These are phyloP conservation scores for Trichoderma polysporum DNA, from an alignment of 2,329 filamentous ascomycete species.

Conservation along the genomic window DNA sequence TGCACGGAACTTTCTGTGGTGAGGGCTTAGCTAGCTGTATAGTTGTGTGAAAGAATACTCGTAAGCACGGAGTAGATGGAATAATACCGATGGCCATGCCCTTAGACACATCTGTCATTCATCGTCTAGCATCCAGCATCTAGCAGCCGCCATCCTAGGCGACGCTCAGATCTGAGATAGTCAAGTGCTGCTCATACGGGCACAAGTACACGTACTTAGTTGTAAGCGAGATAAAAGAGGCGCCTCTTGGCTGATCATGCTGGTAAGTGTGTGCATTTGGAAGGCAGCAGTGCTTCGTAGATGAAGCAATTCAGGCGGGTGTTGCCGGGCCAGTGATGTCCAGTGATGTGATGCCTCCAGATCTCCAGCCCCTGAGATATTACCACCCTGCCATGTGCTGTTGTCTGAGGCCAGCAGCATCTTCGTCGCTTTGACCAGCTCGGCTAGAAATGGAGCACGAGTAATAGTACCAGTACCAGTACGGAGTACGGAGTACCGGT, in stretches of 20 bases:
- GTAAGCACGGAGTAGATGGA: no score
- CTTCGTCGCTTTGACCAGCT: neutral
- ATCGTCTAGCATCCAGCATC: neutral
- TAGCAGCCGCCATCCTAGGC: neutral
- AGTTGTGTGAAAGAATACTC: neutral
- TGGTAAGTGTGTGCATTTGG: neutral
- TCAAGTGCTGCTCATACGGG: neutral
- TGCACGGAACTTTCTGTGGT: neutral
- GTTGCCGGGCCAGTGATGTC: constrained; percentile 4
- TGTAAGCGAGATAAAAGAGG: neutral
- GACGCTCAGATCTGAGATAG: neutral
- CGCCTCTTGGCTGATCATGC: neutral
- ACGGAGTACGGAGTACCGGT: no score
- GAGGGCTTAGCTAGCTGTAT: neutral
- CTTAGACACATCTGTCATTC: neutral
- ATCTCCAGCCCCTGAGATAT: constrained; percentile 12
- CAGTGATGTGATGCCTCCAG: neutral
- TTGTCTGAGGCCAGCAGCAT: neutral
- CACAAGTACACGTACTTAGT: neutral
- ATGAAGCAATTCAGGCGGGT: neutral
- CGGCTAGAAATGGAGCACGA: neutral
- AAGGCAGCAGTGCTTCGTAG: neutral
- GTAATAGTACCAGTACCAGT: neutral
- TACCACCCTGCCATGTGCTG: constrained; percentile 16
- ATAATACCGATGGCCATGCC: neutral